Evolutionary conservation across 306 rosid genomes (phyloP), one percentile per base, ranked within the genome.

Genomic region (Calophaca sinica): DNA sequence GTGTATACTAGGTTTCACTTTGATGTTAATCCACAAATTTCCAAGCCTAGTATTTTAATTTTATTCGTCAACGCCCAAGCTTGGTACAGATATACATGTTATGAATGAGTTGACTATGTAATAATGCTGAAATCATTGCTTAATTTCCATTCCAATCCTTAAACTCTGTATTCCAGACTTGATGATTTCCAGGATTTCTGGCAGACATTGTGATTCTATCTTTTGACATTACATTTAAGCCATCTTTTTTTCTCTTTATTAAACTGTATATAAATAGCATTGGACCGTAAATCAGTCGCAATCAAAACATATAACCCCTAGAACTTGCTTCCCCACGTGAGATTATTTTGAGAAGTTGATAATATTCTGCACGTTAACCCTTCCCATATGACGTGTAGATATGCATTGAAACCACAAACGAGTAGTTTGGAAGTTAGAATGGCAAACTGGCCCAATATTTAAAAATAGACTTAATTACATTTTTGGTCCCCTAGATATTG

Each of bases 81-180:
- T 38, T 49, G 61, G 29, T 50, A 60, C 64, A 14, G 54, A 31
- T 69, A 59, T 9, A 69, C 57, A 38, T 50, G 48, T 35, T 35
- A 68, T n/a, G 46, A 69, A 68, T 58, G 26, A 49, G 33, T 60
- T 49, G 63, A 45, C 70, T 59, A 14, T 42, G 5, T 13, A 14
- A 36, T 71, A 55, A 54, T 71, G 13, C 29, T 45, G 48, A 61
- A 13, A 35, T 78, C 31, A 31, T 28, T 62, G 28, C 71, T 61
- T 38, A 49, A 36, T 48, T 59, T 68, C 13, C 76, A 68, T 20
- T 9, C 39, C 52, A 15, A 77, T 68, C 44, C 44, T 20, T 55
- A 33, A 45, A 54, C 7, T 20, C 26, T 20, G 26, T 53, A 44
- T 41, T 31, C 36, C 3, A 44, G 50, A 54, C 57, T 28, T 8